Evolutionary conservation across 2,329 filamentous ascomycete species (phyloP), one percentile per base, ranked within the genome.

Genomic region (Acrocalymma vagum): DNA sequence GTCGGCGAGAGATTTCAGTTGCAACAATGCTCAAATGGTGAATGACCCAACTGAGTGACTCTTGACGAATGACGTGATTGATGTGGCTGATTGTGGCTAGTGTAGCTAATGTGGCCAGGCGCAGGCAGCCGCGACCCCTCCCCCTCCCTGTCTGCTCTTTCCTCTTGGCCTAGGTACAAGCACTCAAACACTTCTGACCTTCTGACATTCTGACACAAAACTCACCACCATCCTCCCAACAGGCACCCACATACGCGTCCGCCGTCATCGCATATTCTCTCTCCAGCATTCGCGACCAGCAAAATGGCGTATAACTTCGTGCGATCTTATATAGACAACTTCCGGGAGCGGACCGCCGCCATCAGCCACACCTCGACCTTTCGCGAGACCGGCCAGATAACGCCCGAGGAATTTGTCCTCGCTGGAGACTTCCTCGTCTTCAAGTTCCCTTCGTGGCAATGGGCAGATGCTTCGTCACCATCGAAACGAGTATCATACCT

Each of bases 361-460:
- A 86, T 96, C 62, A 85, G 84, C 45, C 86, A 95, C 71, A 95
- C 85, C 36, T 97, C 93, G 3, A 97, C 90, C 53, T 99, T 99
- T 74, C 89, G 93, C 60, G 82, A 84, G 61, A 96, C 92, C 4
- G 94, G 94, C 54, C 89, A 97, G 76, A 94, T 99, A 73, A 97
- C 93, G 0, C 93, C 93, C 13, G 93, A 96, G 65, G 94, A 99
- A 79, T 99, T 99, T 72, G 80, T 96, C 34, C 87, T 88, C 4
- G 94, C 94, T 3, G 94, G 94, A 60, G 94, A 99, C 76, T 99
- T 97, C 70, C 85, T 99, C 24, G 92, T 96, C 64, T 96, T 95
- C 84, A 97, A 96, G 78, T 99, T 99, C 74, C 94, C 93, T 7
- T 95, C 93, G 43, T 99, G 94, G 94, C 88, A 90, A 33, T 99